These are phyloP conservation scores for Tylopilus sp. DNA, from an alignment of 768 basidiomycete genomes.

Conservation along the genomic window DNA sequence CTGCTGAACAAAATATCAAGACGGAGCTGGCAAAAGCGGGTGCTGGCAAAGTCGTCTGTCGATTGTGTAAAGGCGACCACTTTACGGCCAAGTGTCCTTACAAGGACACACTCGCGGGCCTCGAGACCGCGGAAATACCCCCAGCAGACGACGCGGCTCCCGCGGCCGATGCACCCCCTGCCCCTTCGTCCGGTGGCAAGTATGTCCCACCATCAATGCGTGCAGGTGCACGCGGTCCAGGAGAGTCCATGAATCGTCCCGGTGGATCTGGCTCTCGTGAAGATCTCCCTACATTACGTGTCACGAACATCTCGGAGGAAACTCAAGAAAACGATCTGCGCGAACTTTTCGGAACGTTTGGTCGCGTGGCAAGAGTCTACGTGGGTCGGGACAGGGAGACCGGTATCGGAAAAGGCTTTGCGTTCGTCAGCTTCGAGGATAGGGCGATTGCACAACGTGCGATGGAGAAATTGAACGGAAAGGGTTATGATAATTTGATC, in stretches of 20 bases:
- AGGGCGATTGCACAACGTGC: slow-evolving; percentile 77
- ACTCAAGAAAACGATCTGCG: slow-evolving; percentile 92
- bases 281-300: slow-evolving; percentile 93
- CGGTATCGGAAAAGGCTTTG: slow-evolving; percentile 93
- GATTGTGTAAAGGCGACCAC: slow-evolving; percentile 94
- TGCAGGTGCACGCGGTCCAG: slow-evolving; percentile 58
- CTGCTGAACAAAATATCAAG: slow-evolving; percentile 65
- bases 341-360: slow-evolving; percentile 85
- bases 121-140: slow-evolving; percentile 53
- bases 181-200: slow-evolving; percentile 59
- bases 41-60: slow-evolving; percentile 85
- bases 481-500: slow-evolving; percentile 91
- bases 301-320: slow-evolving; percentile 96
- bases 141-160: slow-evolving; percentile 36
- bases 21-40: slow-evolving; percentile 66
- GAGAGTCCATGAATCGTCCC: slow-evolving; percentile 62
- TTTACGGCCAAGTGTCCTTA: slow-evolving; percentile 99
- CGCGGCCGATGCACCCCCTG: slow-evolving; percentile 29
- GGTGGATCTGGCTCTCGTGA: slow-evolving; percentile 62
- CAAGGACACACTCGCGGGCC: slow-evolving; percentile 85
- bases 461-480: slow-evolving; percentile 87
- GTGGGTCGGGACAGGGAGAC: slow-evolving; percentile 95
- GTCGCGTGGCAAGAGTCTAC: slow-evolving; percentile 84
- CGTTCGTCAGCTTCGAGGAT: slow-evolving; percentile 95
- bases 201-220: slow-evolving; percentile 96